Percentiles rank a stretch among this genome's conserved stretches.
These are phyloP conservation scores for Umbelopsis sp. DNA, from an alignment of 192 early-diverging fungal genomes.

Conservation along the genomic window DNA sequence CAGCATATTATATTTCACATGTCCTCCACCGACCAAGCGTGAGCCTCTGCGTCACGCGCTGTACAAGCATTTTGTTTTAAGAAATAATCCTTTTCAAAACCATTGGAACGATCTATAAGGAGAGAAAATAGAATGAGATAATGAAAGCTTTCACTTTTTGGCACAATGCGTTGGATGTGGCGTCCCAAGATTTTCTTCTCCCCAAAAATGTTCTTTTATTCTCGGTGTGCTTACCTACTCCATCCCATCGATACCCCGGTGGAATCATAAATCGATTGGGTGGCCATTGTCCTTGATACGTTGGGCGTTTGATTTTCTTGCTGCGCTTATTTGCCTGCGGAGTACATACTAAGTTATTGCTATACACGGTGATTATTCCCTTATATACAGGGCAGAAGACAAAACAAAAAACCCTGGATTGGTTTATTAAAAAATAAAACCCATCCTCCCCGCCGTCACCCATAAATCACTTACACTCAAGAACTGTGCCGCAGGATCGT, in stretches of 20 bases:
- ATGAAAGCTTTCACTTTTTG: constrained; percentile 13
- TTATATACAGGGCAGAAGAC: too few relatives aligned
- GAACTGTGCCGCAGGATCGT: constrained; percentile 65
- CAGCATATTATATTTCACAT: constrained; percentile 46
- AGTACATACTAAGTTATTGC: not conserved
- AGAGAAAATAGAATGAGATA: not conserved
- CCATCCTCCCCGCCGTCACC: not conserved
- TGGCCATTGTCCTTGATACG: constrained; percentile 63
- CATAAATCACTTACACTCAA: constrained; percentile 41
- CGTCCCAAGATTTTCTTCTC: too few relatives aligned
- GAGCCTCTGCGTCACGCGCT: constrained; percentile 47
- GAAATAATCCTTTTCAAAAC: constrained; percentile 59
- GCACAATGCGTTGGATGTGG: not conserved
- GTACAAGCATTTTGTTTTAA: constrained; percentile 35
- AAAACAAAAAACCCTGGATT: too few relatives aligned
- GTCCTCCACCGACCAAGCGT: constrained; percentile 64
- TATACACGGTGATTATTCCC: not conserved
- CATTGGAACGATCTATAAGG: constrained; percentile 57
- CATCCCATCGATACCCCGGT: constrained; percentile 73
- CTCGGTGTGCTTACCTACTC: constrained; percentile 39
- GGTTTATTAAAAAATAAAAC: too few relatives aligned
- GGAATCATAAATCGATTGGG: constrained; percentile 68
- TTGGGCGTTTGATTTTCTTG: constrained; percentile 43
- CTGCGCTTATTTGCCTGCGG: constrained; percentile 37
- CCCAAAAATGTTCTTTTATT: not conserved